A percentile compares a stretch with the other conserved stretches of the same genome.
Evolutionary conservation across 2,329 filamentous ascomycete genomes (phyloP).

Genomic region (Cylindrodendrum hubeiense): DNA sequence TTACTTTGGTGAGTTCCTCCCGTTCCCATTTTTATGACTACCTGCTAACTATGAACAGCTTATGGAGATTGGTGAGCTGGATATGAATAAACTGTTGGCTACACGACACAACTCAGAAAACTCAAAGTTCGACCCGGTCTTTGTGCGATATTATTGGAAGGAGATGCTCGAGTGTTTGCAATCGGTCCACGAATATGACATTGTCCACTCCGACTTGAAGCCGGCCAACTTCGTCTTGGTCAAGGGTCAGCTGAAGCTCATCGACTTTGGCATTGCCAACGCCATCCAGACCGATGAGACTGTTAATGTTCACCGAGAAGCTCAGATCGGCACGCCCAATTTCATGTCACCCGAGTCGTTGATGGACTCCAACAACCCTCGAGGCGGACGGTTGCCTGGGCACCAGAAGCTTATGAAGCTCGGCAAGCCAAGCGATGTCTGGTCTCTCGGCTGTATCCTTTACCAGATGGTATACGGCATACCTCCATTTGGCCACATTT

Average conservation of each 20-base stretch:
- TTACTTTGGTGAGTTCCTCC: slow-evolving; percentile 78
- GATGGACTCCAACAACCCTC: slow-evolving; percentile 82
- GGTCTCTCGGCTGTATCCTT: slow-evolving; percentile 95
- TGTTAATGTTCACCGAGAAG: slow-evolving; percentile 96
- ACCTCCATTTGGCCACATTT: slow-evolving; percentile 94
- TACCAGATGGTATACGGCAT: slow-evolving; percentile 99
- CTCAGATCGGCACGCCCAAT: slow-evolving; percentile 94
- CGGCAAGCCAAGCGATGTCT: slow-evolving; percentile 95
- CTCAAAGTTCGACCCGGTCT: slow-evolving; percentile 85
- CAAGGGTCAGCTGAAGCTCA: slow-evolving; percentile 90
- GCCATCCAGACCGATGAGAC: slow-evolving; percentile 96
- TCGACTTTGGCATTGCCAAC: slow-evolving; percentile 98
- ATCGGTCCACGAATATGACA: slow-evolving; percentile 88
- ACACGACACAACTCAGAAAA: slow-evolving; percentile 78
- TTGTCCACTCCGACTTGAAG: slow-evolving; percentile 97
- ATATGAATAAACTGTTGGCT: slow-evolving; percentile 87
- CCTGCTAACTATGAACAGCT: slow-evolving; percentile 65
- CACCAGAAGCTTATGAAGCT: slow-evolving; percentile 88
- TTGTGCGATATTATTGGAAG: slow-evolving; percentile 98
- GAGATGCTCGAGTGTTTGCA: slow-evolving; percentile 98
- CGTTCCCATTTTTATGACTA: background rate
- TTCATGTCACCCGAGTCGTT: slow-evolving; percentile 99
- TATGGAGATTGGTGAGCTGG: slow-evolving; percentile 97
- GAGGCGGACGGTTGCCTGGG: slow-evolving; percentile 57
- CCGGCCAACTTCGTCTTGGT: slow-evolving; percentile 97